phyloP scores from a whole-genome alignment of 2,329 filamentous ascomycete genomes.

The Lasiodiplodia theobromae region DNA sequence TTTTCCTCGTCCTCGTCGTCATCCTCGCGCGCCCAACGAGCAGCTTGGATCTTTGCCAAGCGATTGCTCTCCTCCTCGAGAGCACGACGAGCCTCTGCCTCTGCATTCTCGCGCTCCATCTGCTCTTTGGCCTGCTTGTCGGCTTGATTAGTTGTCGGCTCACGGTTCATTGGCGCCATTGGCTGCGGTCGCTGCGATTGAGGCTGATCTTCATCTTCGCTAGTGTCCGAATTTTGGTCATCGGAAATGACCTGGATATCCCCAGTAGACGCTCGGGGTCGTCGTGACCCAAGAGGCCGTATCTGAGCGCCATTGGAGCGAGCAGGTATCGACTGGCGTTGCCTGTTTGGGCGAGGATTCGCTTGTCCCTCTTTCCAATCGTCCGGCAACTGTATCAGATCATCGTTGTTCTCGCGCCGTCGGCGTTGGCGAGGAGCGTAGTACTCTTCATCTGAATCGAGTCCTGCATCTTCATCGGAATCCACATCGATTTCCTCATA shows the following conservation, averaged over 20 bases:
- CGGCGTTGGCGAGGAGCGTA: slow-evolving; percentile 25
- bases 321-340: slow-evolving; percentile 39
- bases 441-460: slow-evolving; percentile 40
- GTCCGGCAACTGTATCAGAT: slow-evolving; percentile 52
- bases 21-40: slow-evolving; percentile 8
- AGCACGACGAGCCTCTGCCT: slow-evolving; percentile 8
- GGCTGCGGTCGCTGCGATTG: neutral
- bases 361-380: slow-evolving; percentile 48
- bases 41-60: slow-evolving; percentile 25
- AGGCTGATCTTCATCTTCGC: neutral
- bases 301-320: slow-evolving; percentile 37
- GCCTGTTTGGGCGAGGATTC: slow-evolving; percentile 34
- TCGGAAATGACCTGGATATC: slow-evolving; percentile 42
- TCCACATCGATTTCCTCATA: slow-evolving; percentile 57
- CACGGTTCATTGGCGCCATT: slow-evolving; percentile 24
- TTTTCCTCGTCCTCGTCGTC: slow-evolving; percentile 7
- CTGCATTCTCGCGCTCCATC: neutral
- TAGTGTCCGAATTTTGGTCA: slow-evolving; percentile 39
- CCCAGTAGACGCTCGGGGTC: slow-evolving; percentile 39
- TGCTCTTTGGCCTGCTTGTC: slow-evolving; percentile 24
- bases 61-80: slow-evolving; percentile 20
- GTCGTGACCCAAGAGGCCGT: slow-evolving; percentile 36
- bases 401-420: slow-evolving; percentile 30
- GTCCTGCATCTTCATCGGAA: slow-evolving; percentile 51
- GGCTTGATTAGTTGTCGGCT: slow-evolving; percentile 34